A percentile compares a stretch with the other conserved stretches of the same genome.
Conservation (phyloP, 768 basidiomycete species). For the Suillus decipiens region DNA sequence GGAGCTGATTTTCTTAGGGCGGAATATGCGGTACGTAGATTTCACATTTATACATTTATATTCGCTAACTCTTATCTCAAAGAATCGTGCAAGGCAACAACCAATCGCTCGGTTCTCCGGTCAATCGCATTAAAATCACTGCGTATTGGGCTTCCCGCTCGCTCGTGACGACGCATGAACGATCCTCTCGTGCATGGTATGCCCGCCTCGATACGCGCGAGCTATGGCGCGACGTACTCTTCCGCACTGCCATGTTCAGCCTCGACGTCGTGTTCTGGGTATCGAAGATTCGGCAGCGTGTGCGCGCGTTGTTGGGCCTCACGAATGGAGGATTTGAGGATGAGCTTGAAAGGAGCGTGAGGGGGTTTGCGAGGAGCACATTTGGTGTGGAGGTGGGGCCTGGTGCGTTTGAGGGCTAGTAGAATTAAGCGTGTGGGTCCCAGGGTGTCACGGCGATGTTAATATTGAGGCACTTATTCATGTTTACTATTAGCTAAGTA, state of each 20-base stretch:
- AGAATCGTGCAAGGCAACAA: slow-evolving; percentile 59
- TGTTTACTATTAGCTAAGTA: not conserved
- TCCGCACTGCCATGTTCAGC: slow-evolving; percentile 61
- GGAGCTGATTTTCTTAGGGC: slow-evolving; percentile 69
- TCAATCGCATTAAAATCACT: slow-evolving; percentile 89
- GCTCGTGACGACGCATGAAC: slow-evolving; percentile 46
- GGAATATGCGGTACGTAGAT: slow-evolving; percentile 64
- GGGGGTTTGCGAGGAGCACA: slow-evolving; percentile 73
- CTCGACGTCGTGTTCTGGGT: slow-evolving; percentile 76
- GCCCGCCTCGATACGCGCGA: slow-evolving; percentile 36
- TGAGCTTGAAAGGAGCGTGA: slow-evolving; percentile 74
- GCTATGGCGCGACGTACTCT: slow-evolving; percentile 61
- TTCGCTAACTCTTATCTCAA: not conserved
- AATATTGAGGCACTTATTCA: not conserved
- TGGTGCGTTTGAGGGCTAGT: slow-evolving; percentile 51
- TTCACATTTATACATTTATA: not conserved
- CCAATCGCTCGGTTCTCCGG: slow-evolving; percentile 80
- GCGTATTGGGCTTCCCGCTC: slow-evolving; percentile 81
- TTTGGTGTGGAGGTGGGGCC: slow-evolving; percentile 75
- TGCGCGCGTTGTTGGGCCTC: slow-evolving; percentile 42
- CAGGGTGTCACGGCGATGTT: not conserved
- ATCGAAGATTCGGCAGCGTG: slow-evolving; percentile 54
- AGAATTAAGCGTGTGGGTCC: slow-evolving; percentile 15
- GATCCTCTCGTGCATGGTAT: slow-evolving; percentile 19
- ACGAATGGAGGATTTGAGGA: slow-evolving; percentile 68